Evolutionary conservation across 1,139 yeast genomes (phyloP), one percentile per base, ranked within the genome.

Genomic region (Taphrina populina): DNA sequence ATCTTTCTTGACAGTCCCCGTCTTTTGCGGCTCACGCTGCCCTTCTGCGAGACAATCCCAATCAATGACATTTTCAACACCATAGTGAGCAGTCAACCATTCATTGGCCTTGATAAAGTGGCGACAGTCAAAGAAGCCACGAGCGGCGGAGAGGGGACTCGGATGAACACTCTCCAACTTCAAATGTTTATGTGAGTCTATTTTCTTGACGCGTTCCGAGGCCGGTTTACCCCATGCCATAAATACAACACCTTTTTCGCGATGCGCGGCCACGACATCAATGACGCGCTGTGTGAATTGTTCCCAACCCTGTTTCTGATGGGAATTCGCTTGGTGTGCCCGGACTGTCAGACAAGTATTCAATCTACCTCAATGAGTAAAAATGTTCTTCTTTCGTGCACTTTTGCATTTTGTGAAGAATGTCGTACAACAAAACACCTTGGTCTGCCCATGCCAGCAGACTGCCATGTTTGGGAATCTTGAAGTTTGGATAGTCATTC

Each of bases 221-320:
- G 98, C 98, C 1, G 96, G 96, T 6, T 80, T 72, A 0, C 99
- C 99, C 99, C 99, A 94, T 0, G 95, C 86, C 73, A 92, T 73
- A 27, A 92, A 77, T 3, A 84, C 94, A 37, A 88, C 76, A 4
- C 90, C 90, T 1, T 67, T 64, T 0, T 68, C 63, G 29, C 71
- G 66, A 29, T 67, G 61, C 56, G 71, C 67, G 15, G 79, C 70
- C 21, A 82, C 73, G 1, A 80, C 74, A 23, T 76, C 71, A 21
- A 88, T 77, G 1, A 82, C 88, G 44, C 78, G 75, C 64, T 80
- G 88, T 0, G 98, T 94, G 68, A 94, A 90, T 36, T 73, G 73
- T 66, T 90, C 97, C 99, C 99, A 94, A 0, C 99, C 99, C 62
- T 76, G 77, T 33, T 82, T 81, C 0, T 96, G 81, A 66, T 94